These are phyloP conservation scores for Naganishia antarctica DNA, from an alignment of 768 basidiomycete species.

Conservation along the genomic window DNA sequence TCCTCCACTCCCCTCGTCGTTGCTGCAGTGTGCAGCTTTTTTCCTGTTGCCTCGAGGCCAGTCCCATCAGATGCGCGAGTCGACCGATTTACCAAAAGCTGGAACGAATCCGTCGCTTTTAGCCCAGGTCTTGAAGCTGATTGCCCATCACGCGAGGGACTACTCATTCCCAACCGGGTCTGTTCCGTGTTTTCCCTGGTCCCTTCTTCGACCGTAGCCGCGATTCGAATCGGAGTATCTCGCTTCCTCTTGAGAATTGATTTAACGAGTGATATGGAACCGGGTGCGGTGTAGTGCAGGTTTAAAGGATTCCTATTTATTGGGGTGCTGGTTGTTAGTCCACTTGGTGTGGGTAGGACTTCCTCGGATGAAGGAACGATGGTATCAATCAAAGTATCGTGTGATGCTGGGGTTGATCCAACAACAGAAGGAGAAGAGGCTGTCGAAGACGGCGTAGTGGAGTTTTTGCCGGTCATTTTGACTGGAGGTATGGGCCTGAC, in stretches of 20 bases:
- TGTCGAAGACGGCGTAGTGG: background rate
- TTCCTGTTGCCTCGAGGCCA: constrained; percentile 33
- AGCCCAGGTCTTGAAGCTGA: constrained; percentile 31
- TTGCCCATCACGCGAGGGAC: background rate
- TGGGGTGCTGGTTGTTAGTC: background rate
- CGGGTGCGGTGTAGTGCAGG: background rate
- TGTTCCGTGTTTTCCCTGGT: constrained; percentile 45
- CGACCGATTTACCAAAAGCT: constrained; percentile 12
- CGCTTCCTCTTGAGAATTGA: constrained; percentile 21
- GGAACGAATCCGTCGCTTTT: constrained; percentile 38
- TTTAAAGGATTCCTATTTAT: background rate
- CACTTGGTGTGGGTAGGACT: constrained; percentile 7
- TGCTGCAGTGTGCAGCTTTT: background rate
- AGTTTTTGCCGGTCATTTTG: background rate
- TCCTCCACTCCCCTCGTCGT: constrained; percentile 16
- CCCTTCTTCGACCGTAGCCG: constrained; percentile 42
- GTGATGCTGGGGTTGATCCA: constrained; percentile 5
- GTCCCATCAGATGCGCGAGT: constrained; percentile 27
- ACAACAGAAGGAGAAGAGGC: background rate
- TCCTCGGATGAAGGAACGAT: background rate
- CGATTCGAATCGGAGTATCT: constrained; percentile 33
- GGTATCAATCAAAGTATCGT: background rate
- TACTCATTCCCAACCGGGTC: constrained; percentile 38
- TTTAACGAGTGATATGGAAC: constrained; percentile 8
- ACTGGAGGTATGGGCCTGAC: background rate